Evolutionary conservation across 176 grass and related monocot genomes (phyloP), one percentile per base, ranked within the genome.

Genomic region (Triticum turgidum): DNA sequence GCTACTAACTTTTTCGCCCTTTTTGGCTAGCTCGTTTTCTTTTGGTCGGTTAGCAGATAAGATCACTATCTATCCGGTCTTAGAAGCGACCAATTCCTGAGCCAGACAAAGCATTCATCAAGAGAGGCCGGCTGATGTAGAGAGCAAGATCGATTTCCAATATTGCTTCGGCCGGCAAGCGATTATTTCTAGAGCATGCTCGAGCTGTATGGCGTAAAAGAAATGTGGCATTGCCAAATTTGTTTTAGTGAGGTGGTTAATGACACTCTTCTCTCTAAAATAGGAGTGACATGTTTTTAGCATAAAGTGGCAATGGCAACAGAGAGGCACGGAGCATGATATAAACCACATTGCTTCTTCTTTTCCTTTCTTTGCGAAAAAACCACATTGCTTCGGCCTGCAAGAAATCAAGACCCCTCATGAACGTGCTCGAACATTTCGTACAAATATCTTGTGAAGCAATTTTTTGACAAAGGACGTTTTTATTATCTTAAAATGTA

Each of bases 1-100:
- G 4, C 24, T 44, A 44, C 39, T 42, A 42, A 42, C 63, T 61
- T 10, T n/a, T 17, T 29, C 24, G 5, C 30, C 39, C 34, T 44
- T 72, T 61, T 42, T 6, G 21, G 1, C 32, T 17, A 35, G 56
- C 75, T 73, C 17, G n/a, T 11, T 73, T 74, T 67, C 34, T 75
- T 80, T 65, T 18, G 73, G 61, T 24, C 37, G 24, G 45, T 44
- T 66, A 44, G n/a, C 38, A 49, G 34, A 79, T 17, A 58, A 22
- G 68, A 72, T 56, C 61, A 20, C 42, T 44, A 9, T 7, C 38
- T 39, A 39, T 6, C 69, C 62, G 70, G 4, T 69, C 83, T 81
- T 81, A 21, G 69, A 89, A 89, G 83, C 78, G 35, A 89, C 27
- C 49, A 14, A 58, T 75, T 81, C 54, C 78, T 47, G 78, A 76